These are phyloP conservation scores for Coemansia sp. DNA, from an alignment of 371 early-diverging fungal genomes.

Conservation along the genomic window DNA sequence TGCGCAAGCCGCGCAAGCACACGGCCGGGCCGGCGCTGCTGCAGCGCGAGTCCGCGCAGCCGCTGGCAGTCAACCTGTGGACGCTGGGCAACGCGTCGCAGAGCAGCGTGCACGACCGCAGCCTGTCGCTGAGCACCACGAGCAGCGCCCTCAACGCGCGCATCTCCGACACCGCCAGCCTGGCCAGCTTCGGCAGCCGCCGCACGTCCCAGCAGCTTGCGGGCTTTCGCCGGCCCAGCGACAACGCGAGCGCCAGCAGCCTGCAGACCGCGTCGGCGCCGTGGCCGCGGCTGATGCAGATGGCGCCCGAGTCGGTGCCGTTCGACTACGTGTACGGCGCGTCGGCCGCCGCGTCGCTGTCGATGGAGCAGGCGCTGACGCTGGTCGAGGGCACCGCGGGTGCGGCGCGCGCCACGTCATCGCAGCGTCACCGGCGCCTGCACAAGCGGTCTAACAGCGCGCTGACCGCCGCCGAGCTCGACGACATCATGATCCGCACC, in stretches of 20 bases:
- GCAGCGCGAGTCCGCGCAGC: slow-evolving; percentile 3
- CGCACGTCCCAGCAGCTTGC: slow-evolving; percentile 6
- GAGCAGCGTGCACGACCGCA: slow-evolving; percentile 8
- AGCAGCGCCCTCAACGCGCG: neutral
- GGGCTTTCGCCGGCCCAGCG: neutral
- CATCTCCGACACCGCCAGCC: slow-evolving; percentile 5
- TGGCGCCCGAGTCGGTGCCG: slow-evolving; percentile 24
- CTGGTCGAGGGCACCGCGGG: slow-evolving; percentile 28
- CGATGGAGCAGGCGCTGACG: slow-evolving; percentile 40
- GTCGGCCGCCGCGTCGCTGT: slow-evolving; percentile 23
- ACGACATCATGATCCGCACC: slow-evolving; percentile 46
- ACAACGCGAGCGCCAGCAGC: slow-evolving; percentile 5
- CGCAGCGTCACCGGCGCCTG: slow-evolving; percentile 19
- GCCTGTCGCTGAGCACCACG: slow-evolving; percentile 3
- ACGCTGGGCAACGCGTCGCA: neutral
- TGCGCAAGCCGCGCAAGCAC: slow-evolving; percentile 36
- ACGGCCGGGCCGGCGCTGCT: neutral
- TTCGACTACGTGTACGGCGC: slow-evolving; percentile 30
- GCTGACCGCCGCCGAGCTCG: slow-evolving; percentile 28
- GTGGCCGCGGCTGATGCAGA: slow-evolving; percentile 28
- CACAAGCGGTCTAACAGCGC: slow-evolving; percentile 41
- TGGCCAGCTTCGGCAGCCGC: neutral
- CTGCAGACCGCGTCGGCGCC: neutral
- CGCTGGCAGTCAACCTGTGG: slow-evolving; percentile 12
- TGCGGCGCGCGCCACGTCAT: neutral